Evolutionary conservation across 1,284 basidiomycete species (phyloP), one percentile per base, ranked within the genome.

Genomic region (Malassezia arunalokei): DNA sequence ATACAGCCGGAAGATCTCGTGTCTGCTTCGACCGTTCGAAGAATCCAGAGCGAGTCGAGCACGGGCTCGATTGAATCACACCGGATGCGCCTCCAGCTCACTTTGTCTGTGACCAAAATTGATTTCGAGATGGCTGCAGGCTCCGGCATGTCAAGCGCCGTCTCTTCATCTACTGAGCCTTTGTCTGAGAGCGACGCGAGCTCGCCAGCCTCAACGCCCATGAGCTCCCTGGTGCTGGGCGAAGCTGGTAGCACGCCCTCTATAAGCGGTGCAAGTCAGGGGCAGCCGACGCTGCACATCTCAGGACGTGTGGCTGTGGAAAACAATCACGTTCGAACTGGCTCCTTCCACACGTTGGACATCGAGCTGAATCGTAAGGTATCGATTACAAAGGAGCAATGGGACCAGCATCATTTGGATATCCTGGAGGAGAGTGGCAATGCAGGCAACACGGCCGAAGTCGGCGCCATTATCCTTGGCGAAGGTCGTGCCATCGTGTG

Each of bases 11-110:
- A 87, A 17, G 92, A 98, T 73, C 77, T 81, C 58, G 83, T 98
- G 28, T 80, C 88, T 50, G 89, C 88, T n/a, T 80, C 86, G 50
- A 88, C 90, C 5, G 81, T 95, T 56, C 82, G 91, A 81, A 73
- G 77, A 51, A 78, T 82, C 5, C 76, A 78, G 59, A 79, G 81
- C 58, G 82, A 87, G 49, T 89, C 89, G 8, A 79, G 84, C 1
- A 98, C 92, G 4, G 92, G 92, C 45, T 95, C 91, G 1, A 87
- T 85, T 2, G 88, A 91, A 64, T 94, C 90, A 6, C 86, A 85
- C 64, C 81, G 94, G 27, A 81, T 96, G 42, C 82, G 83, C 52
- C 78, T 91, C 20, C 85, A 83, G 48, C 82, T 98, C 41, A 95
- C 90, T 4, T 76, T 98, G 28, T 76, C 80, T 64, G 92, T 95